phyloP scores from a whole-genome alignment of 2,329 filamentous ascomycete species.

The Mycocentrospora acerina region DNA sequence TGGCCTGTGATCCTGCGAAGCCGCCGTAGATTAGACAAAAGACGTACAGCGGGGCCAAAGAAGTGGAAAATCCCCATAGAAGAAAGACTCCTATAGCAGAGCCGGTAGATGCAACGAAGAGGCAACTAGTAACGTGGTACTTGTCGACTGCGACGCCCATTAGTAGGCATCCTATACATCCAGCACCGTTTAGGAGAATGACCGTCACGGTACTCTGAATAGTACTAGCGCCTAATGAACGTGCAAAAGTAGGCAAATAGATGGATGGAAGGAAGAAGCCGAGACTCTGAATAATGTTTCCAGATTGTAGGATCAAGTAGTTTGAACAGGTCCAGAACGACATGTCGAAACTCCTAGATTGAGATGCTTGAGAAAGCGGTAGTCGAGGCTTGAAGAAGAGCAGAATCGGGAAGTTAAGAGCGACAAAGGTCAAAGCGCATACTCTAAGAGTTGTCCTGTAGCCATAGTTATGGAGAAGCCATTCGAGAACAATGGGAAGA shows the following conservation, averaged over 20 bases:
- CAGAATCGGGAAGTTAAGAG: constrained; percentile 40
- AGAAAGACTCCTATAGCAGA: constrained; percentile 43
- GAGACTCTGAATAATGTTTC: constrained; percentile 45
- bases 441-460: constrained; percentile 49
- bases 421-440: constrained; percentile 44
- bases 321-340: constrained; percentile 39
- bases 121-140: constrained; percentile 42
- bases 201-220: constrained; percentile 42
- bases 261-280: constrained; percentile 49
- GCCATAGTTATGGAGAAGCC: constrained; percentile 45
- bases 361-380: constrained; percentile 40
- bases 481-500: constrained; percentile 49
- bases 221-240: constrained; percentile 37
- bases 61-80: constrained; percentile 51
- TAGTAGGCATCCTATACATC: constrained; percentile 39
- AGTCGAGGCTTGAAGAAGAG: constrained; percentile 50
- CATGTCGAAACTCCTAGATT: constrained; percentile 39
- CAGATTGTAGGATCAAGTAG: constrained; percentile 43
- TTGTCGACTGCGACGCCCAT: constrained; percentile 45
- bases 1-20: constrained; percentile 44
- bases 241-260: constrained; percentile 48
- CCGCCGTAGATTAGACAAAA: constrained; percentile 48
- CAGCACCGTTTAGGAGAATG: constrained; percentile 43
- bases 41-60: constrained; percentile 43
- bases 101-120: constrained; percentile 41